Base-by-base conservation (phyloP, 2,329 filamentous ascomycete genomes). In the Erysiphe pulchra region DNA sequence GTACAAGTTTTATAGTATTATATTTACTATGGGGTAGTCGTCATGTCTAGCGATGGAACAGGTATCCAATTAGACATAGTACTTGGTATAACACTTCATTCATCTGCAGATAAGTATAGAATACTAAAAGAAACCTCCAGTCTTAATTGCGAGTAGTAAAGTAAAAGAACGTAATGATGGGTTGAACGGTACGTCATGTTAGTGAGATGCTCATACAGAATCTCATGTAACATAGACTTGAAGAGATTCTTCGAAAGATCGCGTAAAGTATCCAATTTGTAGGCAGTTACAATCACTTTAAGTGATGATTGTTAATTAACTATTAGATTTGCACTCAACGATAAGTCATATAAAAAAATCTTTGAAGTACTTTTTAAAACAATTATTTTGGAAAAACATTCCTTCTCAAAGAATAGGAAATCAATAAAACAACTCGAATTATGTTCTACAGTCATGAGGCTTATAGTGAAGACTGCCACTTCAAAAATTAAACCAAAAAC, bases 291-390 rank as follows among this genome's bases (percentile, higher is more conserved):
- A n/a, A 40, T 31, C 24, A 31, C 13, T 44, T n/a, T 16, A 18
- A 28, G 24, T 18, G 30, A 40, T 24, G 4, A 45, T 10, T 31
- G 40, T 50, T 56, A 45, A 54, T 33, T 2, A 16, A 30, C 45
- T 49, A 47, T 47, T 47, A 55, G 55, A 34, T 49, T 59, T 30
- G 55, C 61, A 12, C 64, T 93, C 32, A 71, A 70, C 41, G 83
- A 92, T 57, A 81, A 80, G 57, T 71, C 71, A n/a, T 92, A 81
- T 52, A 79, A 90, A 56, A 71, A 72, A 48, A 75, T 94, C 39
- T 82, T 83, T 53, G 84, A 94, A 55, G 71, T 73, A 1, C 64
- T 95, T 2, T 93, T 94, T 56, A 69, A 71, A 46, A 77, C 69
- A 56, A 70, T 70, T 1, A 59, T 77, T 16, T 60, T 68, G 13